Evolutionary conservation across 352 stramenopile genomes (phyloP).

Genomic region (Globisporangium radiosum): DNA sequence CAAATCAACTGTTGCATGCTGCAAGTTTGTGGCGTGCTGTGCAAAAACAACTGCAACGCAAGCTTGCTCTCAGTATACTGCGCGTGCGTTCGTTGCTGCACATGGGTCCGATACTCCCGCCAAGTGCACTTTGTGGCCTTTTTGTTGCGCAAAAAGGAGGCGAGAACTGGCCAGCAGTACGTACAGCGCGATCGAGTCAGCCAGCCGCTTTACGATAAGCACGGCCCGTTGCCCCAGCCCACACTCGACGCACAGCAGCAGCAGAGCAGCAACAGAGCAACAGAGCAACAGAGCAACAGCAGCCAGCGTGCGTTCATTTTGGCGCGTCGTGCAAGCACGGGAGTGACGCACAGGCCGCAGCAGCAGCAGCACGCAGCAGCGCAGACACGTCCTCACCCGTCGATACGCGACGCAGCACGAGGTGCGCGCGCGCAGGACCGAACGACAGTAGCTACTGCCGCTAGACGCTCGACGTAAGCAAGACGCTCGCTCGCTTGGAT

Average conservation of each 20-base stretch:
- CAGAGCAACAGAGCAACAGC: not conserved
- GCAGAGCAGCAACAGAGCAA: not conserved
- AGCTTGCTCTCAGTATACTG: no score
- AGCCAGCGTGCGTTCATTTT: not conserved
- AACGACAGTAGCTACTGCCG: not conserved
- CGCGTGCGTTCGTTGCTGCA: no score
- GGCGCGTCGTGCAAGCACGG: not conserved
- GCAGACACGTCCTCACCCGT: no score
- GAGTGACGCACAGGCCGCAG: not conserved
- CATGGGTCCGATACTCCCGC: no score
- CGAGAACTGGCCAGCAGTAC: not conserved
- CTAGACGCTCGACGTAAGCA: no score
- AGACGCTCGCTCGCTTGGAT: no score
- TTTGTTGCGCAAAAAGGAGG: not conserved
- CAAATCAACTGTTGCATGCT: no score
- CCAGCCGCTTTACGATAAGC: not conserved
- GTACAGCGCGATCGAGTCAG: not conserved
- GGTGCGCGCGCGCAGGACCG: not conserved
- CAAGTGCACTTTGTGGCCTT: not conserved
- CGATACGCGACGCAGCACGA: not conserved
- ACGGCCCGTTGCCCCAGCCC: not conserved
- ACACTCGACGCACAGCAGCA: not conserved
- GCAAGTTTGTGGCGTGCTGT: no score
- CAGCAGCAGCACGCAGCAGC: not conserved
- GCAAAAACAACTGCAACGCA: no score